Percentiles rank a stretch among this genome's conserved stretches.
These are phyloP conservation scores for Cutaneotrichosporon mucoides DNA, from an alignment of 1,284 basidiomycete genomes.

Conservation along the genomic window DNA sequence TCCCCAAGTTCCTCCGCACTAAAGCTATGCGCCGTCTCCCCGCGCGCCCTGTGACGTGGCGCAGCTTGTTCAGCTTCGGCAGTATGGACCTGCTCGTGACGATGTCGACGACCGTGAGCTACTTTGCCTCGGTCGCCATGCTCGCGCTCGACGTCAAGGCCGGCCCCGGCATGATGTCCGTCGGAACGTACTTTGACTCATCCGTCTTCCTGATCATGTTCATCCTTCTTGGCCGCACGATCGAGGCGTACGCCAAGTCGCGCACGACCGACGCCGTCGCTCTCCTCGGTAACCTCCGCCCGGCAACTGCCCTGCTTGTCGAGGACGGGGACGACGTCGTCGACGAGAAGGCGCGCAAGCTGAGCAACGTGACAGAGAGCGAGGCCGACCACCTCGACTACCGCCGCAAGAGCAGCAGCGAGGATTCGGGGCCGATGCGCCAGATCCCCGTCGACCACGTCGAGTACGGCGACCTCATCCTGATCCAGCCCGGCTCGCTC, in stretches of 20 bases:
- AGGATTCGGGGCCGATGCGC: slow-evolving; percentile 53
- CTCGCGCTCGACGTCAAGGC: slow-evolving; percentile 58
- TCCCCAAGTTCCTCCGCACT: slow-evolving; percentile 14
- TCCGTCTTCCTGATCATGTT: slow-evolving; percentile 99
- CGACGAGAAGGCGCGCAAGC: slow-evolving; percentile 85
- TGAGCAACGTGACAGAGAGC: slow-evolving; percentile 61
- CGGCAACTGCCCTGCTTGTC: slow-evolving; percentile 92
- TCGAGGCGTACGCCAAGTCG: slow-evolving; percentile 95
- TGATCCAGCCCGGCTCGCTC: slow-evolving; percentile 93
- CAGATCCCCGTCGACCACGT: slow-evolving; percentile 84
- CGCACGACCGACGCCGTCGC: slow-evolving; percentile 94
- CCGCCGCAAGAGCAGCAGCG: slow-evolving; percentile 67
- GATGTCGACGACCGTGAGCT: slow-evolving; percentile 90
- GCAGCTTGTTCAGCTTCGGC: slow-evolving; percentile 77
- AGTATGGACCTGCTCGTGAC: slow-evolving; percentile 91
- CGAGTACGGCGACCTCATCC: slow-evolving; percentile 82
- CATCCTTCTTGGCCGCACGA: slow-evolving; percentile 87
- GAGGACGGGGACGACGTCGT: slow-evolving; percentile 55
- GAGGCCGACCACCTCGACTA: slow-evolving; percentile 36
- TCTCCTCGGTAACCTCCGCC: slow-evolving; percentile 89
- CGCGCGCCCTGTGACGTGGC: slow-evolving; percentile 48
- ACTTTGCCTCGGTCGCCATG: slow-evolving; percentile 66
- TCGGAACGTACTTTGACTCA: slow-evolving; percentile 89
- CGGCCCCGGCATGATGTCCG: slow-evolving; percentile 40
- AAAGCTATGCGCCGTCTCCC: slow-evolving; percentile 12